A percentile compares a stretch with the other conserved stretches of the same genome.
phyloP scores from a whole-genome alignment of 768 basidiomycete genomes.

The Hericium alpestre region DNA sequence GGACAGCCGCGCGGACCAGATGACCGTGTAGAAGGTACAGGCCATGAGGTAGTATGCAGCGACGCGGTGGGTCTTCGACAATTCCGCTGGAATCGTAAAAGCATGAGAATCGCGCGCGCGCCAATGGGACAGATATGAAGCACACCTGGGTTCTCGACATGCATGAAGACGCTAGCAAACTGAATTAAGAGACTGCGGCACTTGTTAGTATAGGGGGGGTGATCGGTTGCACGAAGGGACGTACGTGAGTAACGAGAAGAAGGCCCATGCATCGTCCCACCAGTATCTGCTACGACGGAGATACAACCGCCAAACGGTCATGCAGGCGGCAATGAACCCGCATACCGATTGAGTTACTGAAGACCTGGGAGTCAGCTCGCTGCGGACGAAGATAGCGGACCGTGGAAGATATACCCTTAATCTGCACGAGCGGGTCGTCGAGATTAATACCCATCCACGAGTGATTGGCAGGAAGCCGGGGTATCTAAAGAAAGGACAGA shows the following conservation, averaged over 20 bases:
- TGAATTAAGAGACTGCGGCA: slow-evolving; percentile 12
- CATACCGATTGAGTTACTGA: slow-evolving; percentile 18
- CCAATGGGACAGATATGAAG: neutral
- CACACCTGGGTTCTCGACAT: slow-evolving; percentile 13
- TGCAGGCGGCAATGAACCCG: slow-evolving; percentile 15
- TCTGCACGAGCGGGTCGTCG: slow-evolving; percentile 9
- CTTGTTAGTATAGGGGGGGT: neutral
- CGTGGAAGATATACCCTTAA: slow-evolving; percentile 3
- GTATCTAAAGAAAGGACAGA: neutral
- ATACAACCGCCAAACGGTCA: slow-evolving; percentile 15
- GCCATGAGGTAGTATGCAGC: slow-evolving; percentile 22
- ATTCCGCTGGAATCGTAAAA: neutral
- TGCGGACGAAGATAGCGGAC: no score
- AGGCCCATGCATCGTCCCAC: slow-evolving; percentile 20
- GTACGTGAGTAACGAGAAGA: slow-evolving; percentile 15
- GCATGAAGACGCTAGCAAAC: slow-evolving; percentile 17
- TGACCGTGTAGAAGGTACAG: slow-evolving; percentile 17
- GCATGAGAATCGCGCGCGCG: neutral
- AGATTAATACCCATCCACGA: slow-evolving; percentile 9
- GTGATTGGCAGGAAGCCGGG: neutral
- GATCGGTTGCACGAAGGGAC: neutral
- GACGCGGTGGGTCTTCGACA: slow-evolving; percentile 13
- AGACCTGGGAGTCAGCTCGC: neutral
- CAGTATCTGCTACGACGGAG: slow-evolving; percentile 16
- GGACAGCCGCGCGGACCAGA: slow-evolving; percentile 31